Base-by-base conservation (phyloP, 169 alveolate genomes). In the Cytauxzoon felis region DNA sequence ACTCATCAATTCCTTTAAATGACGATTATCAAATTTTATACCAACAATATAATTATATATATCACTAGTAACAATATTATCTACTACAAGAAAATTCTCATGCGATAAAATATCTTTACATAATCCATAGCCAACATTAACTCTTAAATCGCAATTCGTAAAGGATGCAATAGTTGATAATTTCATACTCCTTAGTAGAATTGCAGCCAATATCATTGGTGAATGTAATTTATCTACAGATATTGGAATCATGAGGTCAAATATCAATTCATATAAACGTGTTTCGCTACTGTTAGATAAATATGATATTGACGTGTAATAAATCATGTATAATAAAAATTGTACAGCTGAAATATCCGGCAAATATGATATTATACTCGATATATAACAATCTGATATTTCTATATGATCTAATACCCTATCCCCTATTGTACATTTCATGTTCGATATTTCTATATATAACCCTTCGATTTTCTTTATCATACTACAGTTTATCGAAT, bases 11-110 rank as follows among this genome's bases (percentile, higher is more conserved):
- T 63, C 69, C 71, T 73, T 73, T 64, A 73, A 24, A 21, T 49
- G 56, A 30, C 66, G 21, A 32, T 57, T 63, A 40, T 73, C 84
- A 56, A 73, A 27, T 38, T 73, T 73, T 29, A 73, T 30, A 50
- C 69, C 42, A 21, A 51, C 11, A 9, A 73, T 60, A 49, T 50
- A 48, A n/a, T 36, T 49, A 53, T 59, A 34, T 24, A 73, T 54
- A 51, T 73, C 84, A 30, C 47, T 64, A 29, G 63, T 63, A n/a
- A 64, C 84, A 32, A 36, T 50, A 23, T 53, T 73, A 23, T 70
- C 61, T 2, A 27, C 21, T 16, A 47, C 11, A 9, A 29, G 60
- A 16, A 41, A 23, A 21, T 18, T 19, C 50, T 73, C 71, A 11
- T 50, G 61, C 9, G 72, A 5, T 41, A 27, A 13, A 34, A 60